These are phyloP conservation scores for Quercus mongolica DNA, from an alignment of 306 rosid genomes.

Conservation along the genomic window DNA sequence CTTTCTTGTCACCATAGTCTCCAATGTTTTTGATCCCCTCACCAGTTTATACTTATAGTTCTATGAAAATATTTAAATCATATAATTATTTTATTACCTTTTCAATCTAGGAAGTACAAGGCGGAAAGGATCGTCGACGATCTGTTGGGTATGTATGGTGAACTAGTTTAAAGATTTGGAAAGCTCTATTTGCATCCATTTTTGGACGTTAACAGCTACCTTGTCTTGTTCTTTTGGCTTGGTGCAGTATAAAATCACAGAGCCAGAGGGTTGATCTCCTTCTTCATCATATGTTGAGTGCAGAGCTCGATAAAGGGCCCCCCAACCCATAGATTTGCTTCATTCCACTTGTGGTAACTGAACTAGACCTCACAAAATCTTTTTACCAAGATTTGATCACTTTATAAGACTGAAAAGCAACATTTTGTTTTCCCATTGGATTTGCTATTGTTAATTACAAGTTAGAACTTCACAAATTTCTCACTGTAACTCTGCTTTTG, in stretches of 20 bases:
- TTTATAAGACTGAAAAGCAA: neutral
- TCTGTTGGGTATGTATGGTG: conserved; percentile 57
- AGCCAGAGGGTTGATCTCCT: conserved; percentile 85
- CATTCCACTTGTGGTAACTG: conserved; percentile 5
- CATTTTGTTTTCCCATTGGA: neutral
- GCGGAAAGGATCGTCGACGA: conserved; percentile 42
- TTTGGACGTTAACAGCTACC: conserved; percentile 8
- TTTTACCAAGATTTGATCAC: neutral
- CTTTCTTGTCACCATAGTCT: neutral
- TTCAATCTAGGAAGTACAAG: conserved; percentile 44
- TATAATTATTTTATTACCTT: conserved; percentile 16
- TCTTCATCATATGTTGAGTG: conserved; percentile 97
- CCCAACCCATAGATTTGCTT: conserved; percentile 31
- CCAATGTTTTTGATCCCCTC: conserved; percentile 2
- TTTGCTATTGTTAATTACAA: neutral
- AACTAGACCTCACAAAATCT: neutral
- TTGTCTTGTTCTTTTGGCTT: conserved; percentile 21
- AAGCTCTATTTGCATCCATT: conserved; percentile 4
- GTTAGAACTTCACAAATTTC: neutral
- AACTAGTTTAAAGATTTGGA: conserved; percentile 4
- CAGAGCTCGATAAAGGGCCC: conserved; percentile 58
- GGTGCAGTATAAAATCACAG: conserved; percentile 68
- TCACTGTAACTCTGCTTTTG: neutral
- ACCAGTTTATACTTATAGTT: neutral
- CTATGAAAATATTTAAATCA: conserved; percentile 6